Evolutionary conservation across 2,329 filamentous ascomycete species (phyloP), one percentile per base, ranked within the genome.

Genomic region (Paecilomyces sp.): DNA sequence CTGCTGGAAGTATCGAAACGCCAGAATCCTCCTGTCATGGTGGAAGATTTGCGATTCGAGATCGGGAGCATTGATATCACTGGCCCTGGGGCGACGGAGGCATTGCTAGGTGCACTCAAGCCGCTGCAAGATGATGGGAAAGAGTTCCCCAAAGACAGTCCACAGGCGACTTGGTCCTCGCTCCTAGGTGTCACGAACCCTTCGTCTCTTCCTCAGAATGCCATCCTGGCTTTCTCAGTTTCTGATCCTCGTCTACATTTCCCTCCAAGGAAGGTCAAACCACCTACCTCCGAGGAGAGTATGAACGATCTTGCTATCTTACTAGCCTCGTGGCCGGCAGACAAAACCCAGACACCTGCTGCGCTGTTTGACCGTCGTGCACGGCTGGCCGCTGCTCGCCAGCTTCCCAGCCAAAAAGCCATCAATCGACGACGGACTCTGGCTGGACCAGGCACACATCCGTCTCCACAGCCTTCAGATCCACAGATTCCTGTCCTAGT

Each of bases 241-340:
- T 82, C 86, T 57, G 94, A 99, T 70, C 92, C 93, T 31, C 87
- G 93, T 8, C 81, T 97, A 15, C 82, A 83, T 60, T 88, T 92
- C 70, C 92, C 92, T 9, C 88, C 90, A 1, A 82, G 82, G 56
- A 83, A 80, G 51, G 70, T 83, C 25, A 70, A 77, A n/a, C 66
- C 74, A 34, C 72, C 79, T 9, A 66, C 68, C 9, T 62, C 72
- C 1, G 74, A 79, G 15, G 63, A 66, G 8, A 66, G 69, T 28
- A 68, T 72, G 65, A 71, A 70, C 58, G 65, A 74, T 25, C 74
- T 92, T 11, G 77, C 89, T 5, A 78, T 88, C 55, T 74, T 81
- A 2, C 79, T 94, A 24, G 83, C 88, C 1, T 69, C 77, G 3
- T 95, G 91, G 89, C 84, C 88, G 0, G 77, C 83, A 0, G 88